Percentiles rank a stretch among this genome's conserved stretches.
Conservation (phyloP, 805 yeast species). For the Hanseniaspora lachancei region DNA sequence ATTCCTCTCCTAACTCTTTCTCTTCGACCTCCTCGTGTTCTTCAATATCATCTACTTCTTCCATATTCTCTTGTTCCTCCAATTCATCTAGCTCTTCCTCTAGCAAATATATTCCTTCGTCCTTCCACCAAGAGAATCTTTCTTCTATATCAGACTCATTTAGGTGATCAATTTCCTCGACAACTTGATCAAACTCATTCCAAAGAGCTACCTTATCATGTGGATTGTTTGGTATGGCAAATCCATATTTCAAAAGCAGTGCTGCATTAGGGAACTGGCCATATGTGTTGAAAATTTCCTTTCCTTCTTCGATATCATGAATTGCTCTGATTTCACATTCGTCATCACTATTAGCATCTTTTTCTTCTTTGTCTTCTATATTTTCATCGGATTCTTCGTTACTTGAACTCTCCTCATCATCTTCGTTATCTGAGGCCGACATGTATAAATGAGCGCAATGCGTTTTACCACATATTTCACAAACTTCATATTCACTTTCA, state of each 20-base stretch:
- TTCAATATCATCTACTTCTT: slow-evolving; percentile 16
- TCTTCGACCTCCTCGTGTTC: slow-evolving; percentile 1
- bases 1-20: neutral
- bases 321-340: slow-evolving; percentile 59
- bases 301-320: slow-evolving; percentile 32
- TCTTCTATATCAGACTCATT: slow-evolving; percentile 26
- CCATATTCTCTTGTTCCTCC: slow-evolving; percentile 16
- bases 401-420: slow-evolving; percentile 19
- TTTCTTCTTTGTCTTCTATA: neutral
- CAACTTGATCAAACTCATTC: slow-evolving; percentile 30
- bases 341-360: neutral
- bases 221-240: slow-evolving; percentile 41
- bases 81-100: slow-evolving; percentile 13
- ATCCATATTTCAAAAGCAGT: slow-evolving; percentile 67
- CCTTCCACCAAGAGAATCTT: slow-evolving; percentile 39
- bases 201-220: slow-evolving; percentile 50
- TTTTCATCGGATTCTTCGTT: neutral
- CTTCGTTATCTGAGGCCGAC: slow-evolving; percentile 14
- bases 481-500: slow-evolving; percentile 41
- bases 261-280: slow-evolving; percentile 60
- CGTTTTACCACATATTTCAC: slow-evolving; percentile 37
- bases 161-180: slow-evolving; percentile 21
- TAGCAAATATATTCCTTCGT: slow-evolving; percentile 28
- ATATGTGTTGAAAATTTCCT: slow-evolving; percentile 70
- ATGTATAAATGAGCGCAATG: slow-evolving; percentile 30